These are phyloP conservation scores for Gloeostereum incarnatum DNA, from an alignment of 768 basidiomycete species.

Conservation along the genomic window DNA sequence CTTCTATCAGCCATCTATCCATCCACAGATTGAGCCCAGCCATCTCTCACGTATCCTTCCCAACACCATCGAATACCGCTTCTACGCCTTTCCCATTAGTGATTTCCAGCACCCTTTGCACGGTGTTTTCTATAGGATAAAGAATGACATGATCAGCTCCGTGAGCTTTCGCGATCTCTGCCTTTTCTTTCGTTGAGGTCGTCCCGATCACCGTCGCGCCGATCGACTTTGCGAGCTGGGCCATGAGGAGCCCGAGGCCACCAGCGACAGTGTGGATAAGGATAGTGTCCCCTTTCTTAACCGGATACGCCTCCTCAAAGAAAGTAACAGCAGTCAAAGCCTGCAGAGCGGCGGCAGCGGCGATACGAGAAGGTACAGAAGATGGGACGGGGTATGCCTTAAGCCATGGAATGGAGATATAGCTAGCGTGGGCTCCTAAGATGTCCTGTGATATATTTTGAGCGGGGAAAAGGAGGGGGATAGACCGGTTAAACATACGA, in stretches of 20 bases:
- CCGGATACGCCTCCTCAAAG: constrained; percentile 77
- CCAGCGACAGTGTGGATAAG: constrained; percentile 91
- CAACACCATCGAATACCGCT: constrained; percentile 92
- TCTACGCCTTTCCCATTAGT: constrained; percentile 78
- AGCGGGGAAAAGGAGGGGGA: neutral
- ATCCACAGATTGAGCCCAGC: neutral
- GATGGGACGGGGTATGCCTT: constrained; percentile 58
- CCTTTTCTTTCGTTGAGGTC: constrained; percentile 80
- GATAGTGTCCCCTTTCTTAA: constrained; percentile 71
- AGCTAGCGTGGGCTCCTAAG: constrained; percentile 57
- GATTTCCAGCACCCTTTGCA: constrained; percentile 61
- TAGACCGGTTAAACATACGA: constrained; percentile 31
- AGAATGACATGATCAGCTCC: constrained; percentile 87
- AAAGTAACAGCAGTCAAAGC: constrained; percentile 73
- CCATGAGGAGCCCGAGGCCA: constrained; percentile 65
- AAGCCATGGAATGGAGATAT: constrained; percentile 57
- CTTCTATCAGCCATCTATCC: constrained; percentile 2
- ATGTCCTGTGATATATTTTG: constrained; percentile 24
- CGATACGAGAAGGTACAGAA: constrained; percentile 45
- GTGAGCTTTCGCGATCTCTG: constrained; percentile 61
- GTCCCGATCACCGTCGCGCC: constrained; percentile 94
- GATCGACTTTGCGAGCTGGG: constrained; percentile 57
- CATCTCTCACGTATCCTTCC: constrained; percentile 77
- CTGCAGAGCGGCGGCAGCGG: constrained; percentile 63
- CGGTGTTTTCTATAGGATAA: constrained; percentile 68